A percentile compares a stretch with the other conserved stretches of the same genome.
Evolutionary conservation across 2,329 filamentous ascomycete species (phyloP).

Genomic region (Aspergillus eucalypticola): DNA sequence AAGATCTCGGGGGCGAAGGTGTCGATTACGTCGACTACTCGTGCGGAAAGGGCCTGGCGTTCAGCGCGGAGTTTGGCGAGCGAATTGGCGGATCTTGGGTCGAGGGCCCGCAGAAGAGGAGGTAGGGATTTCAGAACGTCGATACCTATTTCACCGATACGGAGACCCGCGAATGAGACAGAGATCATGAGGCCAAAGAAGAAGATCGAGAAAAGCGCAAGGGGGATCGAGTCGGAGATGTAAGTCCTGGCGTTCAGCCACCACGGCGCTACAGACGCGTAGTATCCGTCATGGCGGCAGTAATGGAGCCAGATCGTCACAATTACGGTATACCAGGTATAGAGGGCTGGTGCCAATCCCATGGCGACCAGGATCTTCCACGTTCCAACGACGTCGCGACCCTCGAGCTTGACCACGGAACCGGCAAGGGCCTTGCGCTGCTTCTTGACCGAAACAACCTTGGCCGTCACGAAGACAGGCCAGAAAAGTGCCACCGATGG

Average conservation of each 20-base stretch:
- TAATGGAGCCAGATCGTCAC: slow-evolving; percentile 76
- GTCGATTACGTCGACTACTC: slow-evolving; percentile 92
- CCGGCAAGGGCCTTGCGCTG: slow-evolving; percentile 80
- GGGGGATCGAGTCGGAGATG: slow-evolving; percentile 2
- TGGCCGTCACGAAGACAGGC: slow-evolving; percentile 82
- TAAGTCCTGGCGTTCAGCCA: slow-evolving; percentile 51
- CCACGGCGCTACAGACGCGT: slow-evolving; percentile 77
- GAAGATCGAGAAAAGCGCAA: slow-evolving; percentile 55
- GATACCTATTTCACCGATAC: slow-evolving; percentile 98
- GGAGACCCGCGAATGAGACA: slow-evolving; percentile 88
- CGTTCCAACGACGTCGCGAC: slow-evolving; percentile 85
- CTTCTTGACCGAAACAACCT: slow-evolving; percentile 78
- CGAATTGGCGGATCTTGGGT: slow-evolving; percentile 80
- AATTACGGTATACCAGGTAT: slow-evolving; percentile 75
- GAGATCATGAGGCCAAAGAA: slow-evolving; percentile 67
- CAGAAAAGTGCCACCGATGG: slow-evolving; percentile 86
- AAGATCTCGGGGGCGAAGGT: slow-evolving; percentile 94
- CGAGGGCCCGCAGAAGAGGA: slow-evolving; percentile 80
- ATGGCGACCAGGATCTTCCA: slow-evolving; percentile 92
- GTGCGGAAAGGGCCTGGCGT: slow-evolving; percentile 71
- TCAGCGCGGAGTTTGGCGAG: slow-evolving; percentile 74
- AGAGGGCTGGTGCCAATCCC: slow-evolving; percentile 77
- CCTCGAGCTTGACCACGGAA: slow-evolving; percentile 85
- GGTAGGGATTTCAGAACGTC: slow-evolving; percentile 94
- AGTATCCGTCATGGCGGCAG: slow-evolving; percentile 78